phyloP scores from a whole-genome alignment of 2,329 filamentous ascomycete species.

The Neodidymelliopsis sp. region DNA sequence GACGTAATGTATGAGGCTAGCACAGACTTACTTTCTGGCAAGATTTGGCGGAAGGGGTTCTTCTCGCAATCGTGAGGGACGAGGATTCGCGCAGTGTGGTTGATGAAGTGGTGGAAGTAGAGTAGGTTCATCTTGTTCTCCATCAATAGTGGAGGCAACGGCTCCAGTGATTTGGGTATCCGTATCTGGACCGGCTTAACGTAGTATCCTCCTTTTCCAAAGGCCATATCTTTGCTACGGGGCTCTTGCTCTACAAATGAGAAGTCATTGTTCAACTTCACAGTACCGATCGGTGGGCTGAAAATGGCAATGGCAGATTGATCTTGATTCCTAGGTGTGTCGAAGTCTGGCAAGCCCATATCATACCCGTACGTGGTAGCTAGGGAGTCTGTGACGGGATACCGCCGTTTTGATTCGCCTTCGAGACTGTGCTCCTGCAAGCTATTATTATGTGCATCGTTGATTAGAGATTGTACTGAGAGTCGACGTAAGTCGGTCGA shows the following conservation, averaged over 20 bases:
- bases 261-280: conserved; percentile 45
- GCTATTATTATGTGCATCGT: conserved; percentile 28
- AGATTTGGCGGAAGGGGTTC: conserved; percentile 66
- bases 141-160: conserved; percentile 63
- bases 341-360: conserved; percentile 71
- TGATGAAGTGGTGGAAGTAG: conserved; percentile 77
- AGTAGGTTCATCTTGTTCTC: conserved; percentile 83
- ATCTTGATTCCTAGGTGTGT: conserved; percentile 76
- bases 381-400: conserved; percentile 38
- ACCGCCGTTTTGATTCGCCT: conserved; percentile 55
- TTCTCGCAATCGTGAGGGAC: conserved; percentile 68
- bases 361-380: conserved; percentile 73
- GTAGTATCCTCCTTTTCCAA: conserved; percentile 72
- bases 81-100: conserved; percentile 76
- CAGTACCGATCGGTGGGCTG: conserved; percentile 41
- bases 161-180: conserved; percentile 64
- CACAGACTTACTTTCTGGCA: conserved; percentile 65
- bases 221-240: conserved; percentile 59
- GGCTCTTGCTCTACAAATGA: conserved; percentile 43
- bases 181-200: conserved; percentile 71
- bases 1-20: no score
- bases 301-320: conserved; percentile 64
- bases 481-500: conserved; percentile 59
- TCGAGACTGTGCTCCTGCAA: conserved; percentile 22
- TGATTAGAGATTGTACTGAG: conserved; percentile 70